Evolutionary conservation across 2,329 filamentous ascomycete species (phyloP).

Genomic region (Penicillium sclerotigenum): DNA sequence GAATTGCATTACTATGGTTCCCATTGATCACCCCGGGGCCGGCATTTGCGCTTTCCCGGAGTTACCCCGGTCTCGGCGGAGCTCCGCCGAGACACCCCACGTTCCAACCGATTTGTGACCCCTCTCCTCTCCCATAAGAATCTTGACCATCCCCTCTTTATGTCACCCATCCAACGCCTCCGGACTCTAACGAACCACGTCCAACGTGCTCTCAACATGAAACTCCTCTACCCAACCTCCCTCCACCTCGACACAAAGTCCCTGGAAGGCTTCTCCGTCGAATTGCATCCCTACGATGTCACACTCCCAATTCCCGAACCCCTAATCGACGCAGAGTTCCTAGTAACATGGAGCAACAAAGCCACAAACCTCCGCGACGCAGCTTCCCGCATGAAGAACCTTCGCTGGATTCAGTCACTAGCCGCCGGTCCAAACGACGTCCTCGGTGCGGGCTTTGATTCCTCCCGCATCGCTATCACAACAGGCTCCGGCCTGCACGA

Average conservation of each 20-base stretch:
- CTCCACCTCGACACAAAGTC: constrained; percentile 54
- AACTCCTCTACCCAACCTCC: constrained; percentile 66
- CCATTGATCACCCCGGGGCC: background rate
- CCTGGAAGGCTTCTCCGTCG: constrained; percentile 58
- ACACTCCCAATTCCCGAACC: constrained; percentile 55
- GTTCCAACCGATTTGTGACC: background rate
- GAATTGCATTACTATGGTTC: background rate
- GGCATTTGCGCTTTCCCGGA: background rate
- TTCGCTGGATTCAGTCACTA: constrained; percentile 65
- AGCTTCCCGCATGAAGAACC: constrained; percentile 52
- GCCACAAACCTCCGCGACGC: constrained; percentile 59
- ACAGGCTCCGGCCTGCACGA: constrained; percentile 64
- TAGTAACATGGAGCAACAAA: constrained; percentile 62
- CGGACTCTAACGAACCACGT: background rate
- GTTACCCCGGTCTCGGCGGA: constrained; percentile 7
- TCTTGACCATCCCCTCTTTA: background rate
- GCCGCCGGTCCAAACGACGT: constrained; percentile 66
- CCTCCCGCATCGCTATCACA: constrained; percentile 50
- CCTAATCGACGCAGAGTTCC: constrained; percentile 57
- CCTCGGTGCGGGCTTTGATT: constrained; percentile 59
- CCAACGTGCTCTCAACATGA: constrained; percentile 36
- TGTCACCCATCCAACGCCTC: constrained; percentile 4
- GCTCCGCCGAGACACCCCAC: constrained; percentile 4
- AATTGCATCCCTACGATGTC: constrained; percentile 60
- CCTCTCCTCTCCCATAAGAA: background rate